Percentiles rank a stretch among this genome's conserved stretches.
phyloP scores from a whole-genome alignment of 2,329 filamentous ascomycete species.

The Colletotrichum horii region DNA sequence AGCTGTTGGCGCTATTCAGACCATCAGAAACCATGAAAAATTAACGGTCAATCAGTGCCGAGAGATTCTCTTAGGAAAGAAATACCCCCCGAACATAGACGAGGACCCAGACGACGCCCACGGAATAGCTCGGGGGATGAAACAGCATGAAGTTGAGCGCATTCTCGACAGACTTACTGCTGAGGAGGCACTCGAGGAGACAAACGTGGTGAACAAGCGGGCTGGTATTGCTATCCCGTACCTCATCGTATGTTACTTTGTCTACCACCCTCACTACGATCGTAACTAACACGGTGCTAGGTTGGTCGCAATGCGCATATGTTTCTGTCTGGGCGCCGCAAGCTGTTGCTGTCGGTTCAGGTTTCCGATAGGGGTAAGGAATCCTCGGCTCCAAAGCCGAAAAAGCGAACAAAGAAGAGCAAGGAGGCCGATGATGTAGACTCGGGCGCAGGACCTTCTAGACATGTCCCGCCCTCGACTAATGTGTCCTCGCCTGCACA shows the following conservation, averaged over 20 bases:
- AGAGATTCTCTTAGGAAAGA: slow-evolving; percentile 81
- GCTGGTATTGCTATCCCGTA: slow-evolving; percentile 78
- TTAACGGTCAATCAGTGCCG: slow-evolving; percentile 81
- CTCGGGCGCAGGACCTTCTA: slow-evolving; percentile 21
- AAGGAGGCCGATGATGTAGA: slow-evolving; percentile 34
- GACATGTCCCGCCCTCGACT: slow-evolving; percentile 41
- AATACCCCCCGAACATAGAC: slow-evolving; percentile 61
- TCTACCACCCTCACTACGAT: not conserved
- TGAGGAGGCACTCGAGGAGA: slow-evolving; percentile 76
- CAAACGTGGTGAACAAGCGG: slow-evolving; percentile 66
- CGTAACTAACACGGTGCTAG: slow-evolving; percentile 24
- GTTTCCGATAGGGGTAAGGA: slow-evolving; percentile 35
- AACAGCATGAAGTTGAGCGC: slow-evolving; percentile 79
- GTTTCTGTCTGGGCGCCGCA: slow-evolving; percentile 50
- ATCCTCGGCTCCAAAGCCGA: slow-evolving; percentile 32
- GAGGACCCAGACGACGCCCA: slow-evolving; percentile 62
- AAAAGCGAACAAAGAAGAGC: slow-evolving; percentile 41
- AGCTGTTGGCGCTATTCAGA: slow-evolving; percentile 71
- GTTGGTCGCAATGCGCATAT: slow-evolving; percentile 44
- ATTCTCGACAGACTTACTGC: slow-evolving; percentile 79
- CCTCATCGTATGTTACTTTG: slow-evolving; percentile 59
- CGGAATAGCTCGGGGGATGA: slow-evolving; percentile 72
- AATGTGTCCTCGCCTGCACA: slow-evolving; percentile 57
- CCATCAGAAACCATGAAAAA: slow-evolving; percentile 65
- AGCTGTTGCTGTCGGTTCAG: slow-evolving; percentile 50